phyloP scores from a whole-genome alignment of 2,329 filamentous ascomycete genomes.

The Diaporthe eres region DNA sequence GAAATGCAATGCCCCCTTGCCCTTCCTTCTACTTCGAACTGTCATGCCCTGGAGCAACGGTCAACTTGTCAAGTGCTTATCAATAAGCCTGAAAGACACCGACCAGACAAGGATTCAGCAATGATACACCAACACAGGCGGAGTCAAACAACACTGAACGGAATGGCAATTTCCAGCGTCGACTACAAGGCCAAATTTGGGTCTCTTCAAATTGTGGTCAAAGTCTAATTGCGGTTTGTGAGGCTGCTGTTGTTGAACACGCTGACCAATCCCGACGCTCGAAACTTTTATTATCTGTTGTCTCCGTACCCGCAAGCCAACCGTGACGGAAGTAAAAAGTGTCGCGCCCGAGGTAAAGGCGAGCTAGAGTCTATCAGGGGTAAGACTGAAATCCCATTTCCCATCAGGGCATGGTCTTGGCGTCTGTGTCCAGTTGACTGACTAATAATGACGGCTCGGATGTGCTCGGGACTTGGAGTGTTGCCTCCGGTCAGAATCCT shows the following conservation, averaged over 20 bases:
- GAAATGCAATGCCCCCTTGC: background rate
- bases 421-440: background rate
- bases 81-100: background rate
- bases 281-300: background rate
- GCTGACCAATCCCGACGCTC: background rate
- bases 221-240: background rate
- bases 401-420: background rate
- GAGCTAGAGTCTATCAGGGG: background rate
- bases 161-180: background rate
- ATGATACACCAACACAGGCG: background rate
- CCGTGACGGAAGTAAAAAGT: background rate
- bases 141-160: background rate
- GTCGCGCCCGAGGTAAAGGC: background rate
- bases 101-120: background rate
- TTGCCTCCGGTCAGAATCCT: background rate
- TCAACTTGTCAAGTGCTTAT: background rate
- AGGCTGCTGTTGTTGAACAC: background rate
- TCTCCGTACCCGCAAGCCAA: background rate
- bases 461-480: background rate
- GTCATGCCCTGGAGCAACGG: no score
- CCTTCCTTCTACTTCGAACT: background rate
- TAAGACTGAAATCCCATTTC: background rate
- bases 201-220: background rate
- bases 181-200: background rate
- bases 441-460: background rate